phyloP scores from a whole-genome alignment of 257 asterid species.

The Solanum chilense region DNA sequence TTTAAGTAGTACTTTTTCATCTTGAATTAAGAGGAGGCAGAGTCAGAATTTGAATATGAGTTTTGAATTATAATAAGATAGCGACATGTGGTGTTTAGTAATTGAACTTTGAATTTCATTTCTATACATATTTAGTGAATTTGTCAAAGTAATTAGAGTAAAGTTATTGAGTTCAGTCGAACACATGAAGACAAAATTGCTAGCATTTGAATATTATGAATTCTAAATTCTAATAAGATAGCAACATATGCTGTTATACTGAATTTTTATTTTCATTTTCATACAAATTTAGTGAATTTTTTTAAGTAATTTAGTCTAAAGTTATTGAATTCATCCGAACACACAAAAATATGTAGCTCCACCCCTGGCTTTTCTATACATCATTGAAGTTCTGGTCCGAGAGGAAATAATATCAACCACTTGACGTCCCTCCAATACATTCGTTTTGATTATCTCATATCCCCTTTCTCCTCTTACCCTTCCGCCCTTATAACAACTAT shows the following conservation, averaged over 20 bases:
- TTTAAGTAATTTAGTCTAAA: no score
- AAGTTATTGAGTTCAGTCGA: neutral
- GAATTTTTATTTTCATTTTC: neutral
- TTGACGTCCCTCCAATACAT: neutral
- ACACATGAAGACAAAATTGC: no score
- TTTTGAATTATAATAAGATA: no score
- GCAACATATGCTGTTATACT: neutral
- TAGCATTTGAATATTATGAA: neutral
- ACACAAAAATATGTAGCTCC: no score
- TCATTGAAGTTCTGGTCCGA: rapidly evolving
- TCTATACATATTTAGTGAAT: neutral
- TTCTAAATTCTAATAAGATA: no score
- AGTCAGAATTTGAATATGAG: neutral
- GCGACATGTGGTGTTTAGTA: neutral
- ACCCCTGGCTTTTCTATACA: no score
- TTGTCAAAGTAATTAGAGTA: no score
- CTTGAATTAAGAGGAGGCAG: neutral
- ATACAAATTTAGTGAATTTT: neutral
- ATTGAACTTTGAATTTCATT: no score
- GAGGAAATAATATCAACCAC: neutral
- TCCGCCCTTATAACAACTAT: neutral
- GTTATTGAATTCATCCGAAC: neutral
- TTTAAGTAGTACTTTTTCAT: neutral
- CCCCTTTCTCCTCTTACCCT: neutral
- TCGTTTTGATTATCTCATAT: neutral